Conservation (phyloP, 225 moss, liverwort and hornwort genomes). For the Sphagnum contortum region DNA sequence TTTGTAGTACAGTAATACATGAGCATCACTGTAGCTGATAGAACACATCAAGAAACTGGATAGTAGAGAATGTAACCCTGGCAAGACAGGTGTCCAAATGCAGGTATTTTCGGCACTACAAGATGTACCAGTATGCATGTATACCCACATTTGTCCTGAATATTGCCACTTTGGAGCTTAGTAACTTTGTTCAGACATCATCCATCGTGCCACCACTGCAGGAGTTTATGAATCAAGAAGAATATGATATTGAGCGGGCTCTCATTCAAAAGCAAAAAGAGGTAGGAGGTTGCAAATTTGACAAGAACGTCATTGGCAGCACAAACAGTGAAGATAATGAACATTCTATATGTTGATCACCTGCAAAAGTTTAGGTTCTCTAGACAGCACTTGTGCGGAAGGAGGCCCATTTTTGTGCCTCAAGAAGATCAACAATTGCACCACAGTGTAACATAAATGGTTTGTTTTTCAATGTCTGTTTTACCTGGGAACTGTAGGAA, state of each 20-base stretch:
- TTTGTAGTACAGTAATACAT: no score
- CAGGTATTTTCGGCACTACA: constrained; percentile 90
- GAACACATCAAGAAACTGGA: no score
- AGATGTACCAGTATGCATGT: constrained; percentile 80
- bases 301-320: background rate
- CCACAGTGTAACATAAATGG: no score
- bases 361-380: background rate
- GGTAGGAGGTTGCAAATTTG: constrained; percentile 18
- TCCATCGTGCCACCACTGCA: constrained; percentile 34
- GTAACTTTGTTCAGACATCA: constrained; percentile 47
- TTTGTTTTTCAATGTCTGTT: no score
- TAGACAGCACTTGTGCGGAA: background rate
- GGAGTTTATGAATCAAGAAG: constrained; percentile 38
- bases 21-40: no score
- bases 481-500: constrained; percentile 10
- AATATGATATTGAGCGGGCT: constrained; percentile 50
- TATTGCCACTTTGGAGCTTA: constrained; percentile 47
- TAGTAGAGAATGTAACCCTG: no score
- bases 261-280: constrained; percentile 47
- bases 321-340: background rate
- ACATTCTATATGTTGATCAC: background rate
- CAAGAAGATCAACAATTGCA: background rate
- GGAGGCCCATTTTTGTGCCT: background rate
- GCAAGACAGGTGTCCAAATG: background rate
- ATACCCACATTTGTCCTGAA: constrained; percentile 70